Base-by-base conservation (phyloP, 352 stramenopile species). In the Globisporangium solare region DNA sequence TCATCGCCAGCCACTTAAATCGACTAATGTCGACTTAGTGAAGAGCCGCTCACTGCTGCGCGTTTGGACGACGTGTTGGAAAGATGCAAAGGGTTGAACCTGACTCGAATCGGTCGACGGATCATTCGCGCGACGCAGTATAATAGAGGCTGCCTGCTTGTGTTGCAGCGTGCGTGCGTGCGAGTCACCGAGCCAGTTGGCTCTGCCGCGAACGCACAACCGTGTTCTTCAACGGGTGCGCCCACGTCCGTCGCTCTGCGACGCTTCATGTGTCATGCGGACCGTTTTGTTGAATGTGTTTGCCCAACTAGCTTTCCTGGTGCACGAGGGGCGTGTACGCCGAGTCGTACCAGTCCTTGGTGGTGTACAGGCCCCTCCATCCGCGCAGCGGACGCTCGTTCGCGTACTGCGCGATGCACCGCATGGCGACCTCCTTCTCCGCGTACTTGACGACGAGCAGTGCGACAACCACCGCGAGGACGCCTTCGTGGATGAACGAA, bases 281-380 rank as follows among this genome's bases (percentile, higher is more conserved):
- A 35, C 24, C 24, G n/a, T n/a, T 27, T 5, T 27, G 24, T 27
- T 5, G 24, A 5, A 27, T 27, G 24, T 35, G 7, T 6, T 35
- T 35, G 27, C 27, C 27, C 27, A 35, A 35, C 27, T 76, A 86
- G 27, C 64, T 73, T 63, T 90, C 82, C 42, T 89, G 71, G 63
- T 90, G 78, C 18, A 87, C 76, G 32, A 93, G 70, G 14, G 83
- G 83, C 15, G 80, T 88, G 68, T 92, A 93, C 11, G 85, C 82
- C 35, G 82, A 74, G 63, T 94, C 85, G 56, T 94, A 94, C 81
- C 83, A 94, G 62, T 94, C 85, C 42, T 83, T 83, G 6, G 85
- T 94, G 1, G 83, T 94, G 58, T 90, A 83, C 1, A 94, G 68
- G 0, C 83, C 85, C 46, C 79, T 69, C 85, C 85, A 94, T 15